phyloP scores from a whole-genome alignment of 2,329 filamentous ascomycete genomes.

The Arthrocladium fulminans region DNA sequence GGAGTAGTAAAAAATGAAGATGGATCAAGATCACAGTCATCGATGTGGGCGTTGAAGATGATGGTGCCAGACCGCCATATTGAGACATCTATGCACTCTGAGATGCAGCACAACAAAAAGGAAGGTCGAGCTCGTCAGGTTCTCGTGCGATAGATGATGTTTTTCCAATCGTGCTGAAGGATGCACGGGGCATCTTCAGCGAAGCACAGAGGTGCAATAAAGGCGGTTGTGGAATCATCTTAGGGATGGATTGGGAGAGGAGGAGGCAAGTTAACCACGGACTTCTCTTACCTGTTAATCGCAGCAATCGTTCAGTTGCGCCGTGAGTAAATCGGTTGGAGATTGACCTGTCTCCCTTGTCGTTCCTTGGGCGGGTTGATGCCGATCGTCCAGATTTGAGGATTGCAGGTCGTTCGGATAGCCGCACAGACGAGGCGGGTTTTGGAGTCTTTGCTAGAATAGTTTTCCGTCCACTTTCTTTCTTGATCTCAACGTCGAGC shows the following conservation, averaged over 20 bases:
- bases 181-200: not conserved
- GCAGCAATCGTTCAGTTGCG: conserved; percentile 3
- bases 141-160: not conserved
- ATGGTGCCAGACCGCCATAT: conserved; percentile 4
- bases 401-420: conserved; percentile 6
- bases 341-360: conserved; percentile 7
- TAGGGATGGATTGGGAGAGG: conserved; percentile 4
- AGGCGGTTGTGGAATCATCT: conserved; percentile 11
- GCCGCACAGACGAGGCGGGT: conserved; percentile 7
- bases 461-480: conserved; percentile 1
- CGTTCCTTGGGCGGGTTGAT: not conserved
- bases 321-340: not conserved
- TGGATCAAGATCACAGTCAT: not conserved
- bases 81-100: conserved; percentile 3
- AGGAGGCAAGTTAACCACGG: not conserved
- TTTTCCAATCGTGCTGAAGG: not conserved
- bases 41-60: not conserved
- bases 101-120: not conserved
- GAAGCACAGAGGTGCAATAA: conserved; percentile 12
- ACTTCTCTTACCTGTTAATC: conserved; percentile 10
- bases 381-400: conserved; percentile 6
- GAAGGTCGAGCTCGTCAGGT: conserved; percentile 1
- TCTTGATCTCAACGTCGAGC: not conserved
- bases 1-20: not conserved
- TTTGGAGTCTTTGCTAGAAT: conserved; percentile 5